These are phyloP conservation scores for Phytophthora pistaciae DNA, from an alignment of 352 stramenopile species.

Conservation along the genomic window DNA sequence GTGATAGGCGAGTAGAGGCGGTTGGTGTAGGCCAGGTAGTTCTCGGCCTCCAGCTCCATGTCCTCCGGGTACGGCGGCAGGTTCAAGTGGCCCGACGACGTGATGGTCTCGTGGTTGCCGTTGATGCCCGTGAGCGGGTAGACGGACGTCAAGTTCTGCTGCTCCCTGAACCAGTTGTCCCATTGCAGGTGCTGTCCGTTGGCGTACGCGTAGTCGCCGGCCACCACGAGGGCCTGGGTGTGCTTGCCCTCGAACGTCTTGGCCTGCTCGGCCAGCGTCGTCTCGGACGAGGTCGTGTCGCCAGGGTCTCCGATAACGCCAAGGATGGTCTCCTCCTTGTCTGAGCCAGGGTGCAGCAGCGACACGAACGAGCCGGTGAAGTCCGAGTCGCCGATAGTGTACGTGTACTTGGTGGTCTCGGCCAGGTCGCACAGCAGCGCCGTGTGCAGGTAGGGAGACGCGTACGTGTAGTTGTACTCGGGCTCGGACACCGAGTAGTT, in stretches of 20 bases:
- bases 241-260: slow-evolving; percentile 50
- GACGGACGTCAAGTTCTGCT: slow-evolving; percentile 53
- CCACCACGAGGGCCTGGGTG: slow-evolving; percentile 59
- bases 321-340: slow-evolving; percentile 51
- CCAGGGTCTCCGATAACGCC: slow-evolving; percentile 52
- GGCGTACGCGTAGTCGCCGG: slow-evolving; percentile 73
- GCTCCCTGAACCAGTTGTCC: slow-evolving; percentile 75
- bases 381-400: slow-evolving; percentile 49
- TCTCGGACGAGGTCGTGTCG: slow-evolving; percentile 47
- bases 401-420: slow-evolving; percentile 54
- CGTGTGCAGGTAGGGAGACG: slow-evolving; percentile 59
- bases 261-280: slow-evolving; percentile 36
- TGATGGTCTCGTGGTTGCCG: slow-evolving; percentile 77
- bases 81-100: slow-evolving; percentile 50
- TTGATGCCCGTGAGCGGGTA: slow-evolving; percentile 60
- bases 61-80: slow-evolving; percentile 51
- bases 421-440: slow-evolving; percentile 51
- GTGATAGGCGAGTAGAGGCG: slow-evolving; percentile 63
- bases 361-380: slow-evolving; percentile 49
- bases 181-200: slow-evolving; percentile 73
- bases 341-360: slow-evolving; percentile 36
- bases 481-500: slow-evolving; percentile 47
- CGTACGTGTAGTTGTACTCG: slow-evolving; percentile 63
- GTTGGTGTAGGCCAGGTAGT: slow-evolving; percentile 55
- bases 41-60: slow-evolving; percentile 40